Conservation (phyloP, 371 early-diverging fungal species). For the Rhizopus arrhizus region DNA sequence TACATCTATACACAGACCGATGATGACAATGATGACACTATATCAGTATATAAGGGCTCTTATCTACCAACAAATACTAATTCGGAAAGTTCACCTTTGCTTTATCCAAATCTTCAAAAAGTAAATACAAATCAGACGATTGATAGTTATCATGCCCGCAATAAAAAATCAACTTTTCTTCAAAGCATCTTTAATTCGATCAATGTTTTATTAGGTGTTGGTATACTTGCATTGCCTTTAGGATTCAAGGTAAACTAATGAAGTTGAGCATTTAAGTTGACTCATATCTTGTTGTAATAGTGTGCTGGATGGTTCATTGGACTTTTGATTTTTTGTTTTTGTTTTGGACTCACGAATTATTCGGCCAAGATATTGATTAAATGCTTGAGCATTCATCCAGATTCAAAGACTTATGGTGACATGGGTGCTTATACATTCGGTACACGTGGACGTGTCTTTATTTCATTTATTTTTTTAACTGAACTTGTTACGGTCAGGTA, state of each 20-base stretch:
- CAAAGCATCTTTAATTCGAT: conserved; percentile 60
- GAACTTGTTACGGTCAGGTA: conserved; percentile 69
- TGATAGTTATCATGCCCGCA: too few species aligned
- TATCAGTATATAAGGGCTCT: too few species aligned
- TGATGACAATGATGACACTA: too few species aligned
- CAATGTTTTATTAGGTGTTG: conserved; percentile 69
- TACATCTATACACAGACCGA: too few species aligned
- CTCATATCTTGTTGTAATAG: conserved; percentile 10
- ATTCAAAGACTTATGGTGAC: conserved; percentile 65
- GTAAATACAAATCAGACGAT: too few species aligned
- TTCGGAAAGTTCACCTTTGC: too few species aligned
- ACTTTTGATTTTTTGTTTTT: conserved; percentile 54
- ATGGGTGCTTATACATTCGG: conserved; percentile 73
- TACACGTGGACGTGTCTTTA: conserved; percentile 49
- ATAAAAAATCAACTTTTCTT: conserved; percentile 46
- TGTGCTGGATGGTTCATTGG: conserved; percentile 71
- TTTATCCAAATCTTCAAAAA: too few species aligned
- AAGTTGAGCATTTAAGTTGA: neutral
- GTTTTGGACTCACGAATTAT: conserved; percentile 59
- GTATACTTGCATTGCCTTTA: conserved; percentile 61
- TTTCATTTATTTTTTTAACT: conserved; percentile 60
- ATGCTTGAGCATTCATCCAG: conserved; percentile 56
- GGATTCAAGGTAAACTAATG: conserved; percentile 53
- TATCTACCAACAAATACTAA: too few species aligned
- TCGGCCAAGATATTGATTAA: conserved; percentile 67